Base-by-base conservation (phyloP, 2,329 filamentous ascomycete species). In the Blumeria hordei region DNA sequence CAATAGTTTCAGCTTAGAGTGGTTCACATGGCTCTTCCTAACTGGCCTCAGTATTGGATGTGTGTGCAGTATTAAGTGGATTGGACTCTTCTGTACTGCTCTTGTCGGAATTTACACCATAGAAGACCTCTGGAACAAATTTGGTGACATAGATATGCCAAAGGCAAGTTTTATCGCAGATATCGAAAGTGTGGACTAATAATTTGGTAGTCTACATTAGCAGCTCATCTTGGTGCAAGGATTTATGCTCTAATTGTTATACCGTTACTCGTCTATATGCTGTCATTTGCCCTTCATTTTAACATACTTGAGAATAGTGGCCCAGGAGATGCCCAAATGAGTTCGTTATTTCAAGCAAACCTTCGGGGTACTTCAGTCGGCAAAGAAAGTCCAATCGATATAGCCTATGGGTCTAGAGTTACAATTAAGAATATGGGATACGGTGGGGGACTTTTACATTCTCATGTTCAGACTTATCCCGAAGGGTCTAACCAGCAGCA, bases 391-490 rank as follows among this genome's bases (percentile, higher is more conserved):
- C 92, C 93, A 21, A 76, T 98, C 14, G 92, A 98, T 66, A 74
- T 98, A 60, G 90, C 88, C 5, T 74, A 84, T 59, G 92, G 93
- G 32, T 98, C 92, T 37, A 80, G 84, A 57, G 85, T 83, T 8
- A 98, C 92, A 0, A 73, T 98, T 61, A 98, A 98, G 76, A 98
- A 98, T 68, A 98, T 96, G 92, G 92, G 92, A 35, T 98, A 98
- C 64, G 92, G 92, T 57, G 92, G 92, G 65, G 92, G 92, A 67
- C 79, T 98, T 37, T 80, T 96, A 49, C 90, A 96, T 70, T 95
- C 88, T 44, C 92, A 96, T 73, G 78, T 95, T 58, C 90, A 96
- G 70, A 95, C 88, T 8, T 96, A 87, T 67, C 90, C 90, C 0
- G 88, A 95, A 66, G 92, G 90, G 35, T 96, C 92, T 39, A 72